These are phyloP conservation scores for Aspergillus sp. DNA, from an alignment of 2,329 filamentous ascomycete genomes.

Conservation along the genomic window DNA sequence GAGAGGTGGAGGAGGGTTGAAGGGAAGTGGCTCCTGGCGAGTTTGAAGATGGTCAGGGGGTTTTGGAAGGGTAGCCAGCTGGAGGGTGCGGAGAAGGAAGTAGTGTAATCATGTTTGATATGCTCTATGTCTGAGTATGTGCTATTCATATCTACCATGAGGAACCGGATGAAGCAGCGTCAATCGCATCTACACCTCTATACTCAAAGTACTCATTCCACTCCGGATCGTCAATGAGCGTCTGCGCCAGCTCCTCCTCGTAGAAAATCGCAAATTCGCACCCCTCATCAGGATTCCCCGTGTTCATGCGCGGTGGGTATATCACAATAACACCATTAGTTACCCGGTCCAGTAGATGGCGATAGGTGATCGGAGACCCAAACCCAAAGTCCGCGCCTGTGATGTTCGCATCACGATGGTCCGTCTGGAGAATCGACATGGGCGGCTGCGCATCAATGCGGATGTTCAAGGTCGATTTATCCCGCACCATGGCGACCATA, in stretches of 20 bases:
- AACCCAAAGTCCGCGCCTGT: constrained; percentile 44
- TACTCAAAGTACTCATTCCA: constrained; percentile 47
- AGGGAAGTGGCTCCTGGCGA: constrained; percentile 5
- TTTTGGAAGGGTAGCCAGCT: constrained; percentile 1
- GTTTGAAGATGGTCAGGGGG: background rate
- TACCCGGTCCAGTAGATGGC: constrained; percentile 39
- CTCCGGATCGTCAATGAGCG: constrained; percentile 40
- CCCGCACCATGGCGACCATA: constrained; percentile 39
- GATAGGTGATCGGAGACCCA: constrained; percentile 37
- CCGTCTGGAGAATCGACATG: constrained; percentile 41
- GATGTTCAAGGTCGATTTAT: constrained; percentile 42
- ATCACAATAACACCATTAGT: constrained; percentile 26
- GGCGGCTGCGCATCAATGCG: constrained; percentile 44
- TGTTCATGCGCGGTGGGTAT: constrained; percentile 36
- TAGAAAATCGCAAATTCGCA: constrained; percentile 41
- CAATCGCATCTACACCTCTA: constrained; percentile 38
- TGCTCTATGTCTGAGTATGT: background rate
- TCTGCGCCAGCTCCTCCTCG: constrained; percentile 39
- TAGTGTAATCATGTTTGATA: too few relatives aligned
- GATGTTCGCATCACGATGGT: constrained; percentile 41
- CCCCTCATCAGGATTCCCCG: constrained; percentile 40
- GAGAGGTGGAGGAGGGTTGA: constrained; percentile 4
- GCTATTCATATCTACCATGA: background rate
- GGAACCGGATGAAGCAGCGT: background rate
- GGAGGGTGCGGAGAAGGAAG: background rate